phyloP scores from a whole-genome alignment of 2,329 filamentous ascomycete genomes.

The Fusarium neocosmosporiellum region DNA sequence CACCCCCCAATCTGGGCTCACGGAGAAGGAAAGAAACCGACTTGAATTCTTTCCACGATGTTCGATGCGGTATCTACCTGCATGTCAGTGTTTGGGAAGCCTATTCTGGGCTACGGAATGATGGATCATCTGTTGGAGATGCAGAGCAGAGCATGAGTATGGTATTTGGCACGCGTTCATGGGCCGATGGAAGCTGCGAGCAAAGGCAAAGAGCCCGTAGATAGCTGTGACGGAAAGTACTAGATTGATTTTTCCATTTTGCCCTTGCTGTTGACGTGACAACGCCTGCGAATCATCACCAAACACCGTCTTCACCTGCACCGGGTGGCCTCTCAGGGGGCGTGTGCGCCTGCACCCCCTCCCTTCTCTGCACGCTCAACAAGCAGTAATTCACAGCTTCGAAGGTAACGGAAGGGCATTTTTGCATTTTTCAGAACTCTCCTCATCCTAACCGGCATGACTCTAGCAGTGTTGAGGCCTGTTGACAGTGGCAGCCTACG shows the following conservation, averaged over 20 bases:
- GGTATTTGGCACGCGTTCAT: not conserved
- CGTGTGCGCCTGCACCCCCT: not conserved
- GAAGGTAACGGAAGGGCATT: not conserved
- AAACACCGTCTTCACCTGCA: not conserved
- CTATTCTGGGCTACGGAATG: not conserved
- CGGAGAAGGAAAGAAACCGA: not conserved
- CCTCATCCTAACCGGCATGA: not conserved
- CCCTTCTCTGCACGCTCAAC: not conserved
- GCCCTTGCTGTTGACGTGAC: not conserved
- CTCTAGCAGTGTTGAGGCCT: not conserved
- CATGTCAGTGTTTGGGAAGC: conserved; percentile 11
- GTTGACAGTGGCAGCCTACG: conserved; percentile 1
- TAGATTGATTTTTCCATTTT: not conserved
- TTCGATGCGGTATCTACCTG: conserved; percentile 1
- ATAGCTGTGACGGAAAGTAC: conserved; percentile 18
- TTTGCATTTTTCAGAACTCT: too few relatives aligned
- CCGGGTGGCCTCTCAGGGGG: not conserved
- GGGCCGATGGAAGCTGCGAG: not conserved
- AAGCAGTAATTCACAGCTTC: conserved; percentile 20
- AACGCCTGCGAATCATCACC: not conserved
- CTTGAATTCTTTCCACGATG: not conserved
- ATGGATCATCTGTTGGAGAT: conserved; percentile 4
- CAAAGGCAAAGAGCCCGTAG: not conserved
- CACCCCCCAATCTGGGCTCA: not conserved
- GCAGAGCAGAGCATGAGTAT: not conserved